These are phyloP conservation scores for Mallotus japonicus DNA, from an alignment of 441 rosid species.

Conservation along the genomic window DNA sequence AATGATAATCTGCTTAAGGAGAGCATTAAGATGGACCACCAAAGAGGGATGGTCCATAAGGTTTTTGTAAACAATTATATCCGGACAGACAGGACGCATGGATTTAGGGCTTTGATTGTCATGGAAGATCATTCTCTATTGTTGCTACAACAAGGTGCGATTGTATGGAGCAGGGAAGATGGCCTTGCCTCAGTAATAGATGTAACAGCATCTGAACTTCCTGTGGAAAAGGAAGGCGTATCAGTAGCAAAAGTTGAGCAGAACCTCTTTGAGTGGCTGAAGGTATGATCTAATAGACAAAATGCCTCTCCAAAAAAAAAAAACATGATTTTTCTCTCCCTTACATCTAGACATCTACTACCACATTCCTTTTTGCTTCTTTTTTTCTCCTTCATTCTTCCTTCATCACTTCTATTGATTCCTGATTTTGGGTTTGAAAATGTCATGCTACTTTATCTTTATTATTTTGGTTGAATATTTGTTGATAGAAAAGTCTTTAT, in stretches of 20 bases:
- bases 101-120: slow-evolving; percentile 91
- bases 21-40: slow-evolving; percentile 64
- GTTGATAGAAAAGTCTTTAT: background rate
- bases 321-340: background rate
- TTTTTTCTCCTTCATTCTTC: background rate
- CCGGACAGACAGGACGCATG: slow-evolving; percentile 86
- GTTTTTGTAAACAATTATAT: slow-evolving; percentile 89
- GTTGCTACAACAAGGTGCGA: slow-evolving; percentile 86
- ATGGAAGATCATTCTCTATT: slow-evolving; percentile 99
- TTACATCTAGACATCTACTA: background rate
- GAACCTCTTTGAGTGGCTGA: slow-evolving; percentile 93
- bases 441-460: background rate
- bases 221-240: slow-evolving; percentile 84
- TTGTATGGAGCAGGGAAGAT: slow-evolving; percentile 98
- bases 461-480: background rate
- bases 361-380: background rate
- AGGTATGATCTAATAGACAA: slow-evolving; percentile 48
- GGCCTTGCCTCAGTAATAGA: slow-evolving; percentile 87
- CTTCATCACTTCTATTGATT: background rate
- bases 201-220: slow-evolving; percentile 85
- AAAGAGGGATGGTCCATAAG: slow-evolving; percentile 81
- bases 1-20: slow-evolving; percentile 68
- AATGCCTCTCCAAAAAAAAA: background rate
- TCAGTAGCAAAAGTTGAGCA: slow-evolving; percentile 95
- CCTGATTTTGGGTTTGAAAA: background rate